Percentiles rank a stretch among this genome's conserved stretches.
Evolutionary conservation across 495 filamentous ascomycete genomes (phyloP).

Genomic region (Pseudotulostoma volvatum): DNA sequence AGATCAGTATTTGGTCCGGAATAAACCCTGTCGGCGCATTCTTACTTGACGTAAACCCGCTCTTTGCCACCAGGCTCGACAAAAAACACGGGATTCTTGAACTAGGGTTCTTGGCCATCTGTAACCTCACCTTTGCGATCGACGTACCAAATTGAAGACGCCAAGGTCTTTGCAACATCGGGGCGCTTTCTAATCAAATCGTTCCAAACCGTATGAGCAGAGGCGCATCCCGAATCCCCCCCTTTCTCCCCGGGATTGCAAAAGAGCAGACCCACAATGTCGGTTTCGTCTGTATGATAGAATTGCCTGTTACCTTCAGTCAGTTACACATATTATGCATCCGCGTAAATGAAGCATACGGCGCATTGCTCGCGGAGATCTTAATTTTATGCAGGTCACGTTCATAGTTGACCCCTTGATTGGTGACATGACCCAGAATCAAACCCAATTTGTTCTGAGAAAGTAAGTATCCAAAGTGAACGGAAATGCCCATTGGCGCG

Average conservation of each 20-base stretch:
- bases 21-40: too few species aligned
- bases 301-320: conserved; percentile 43
- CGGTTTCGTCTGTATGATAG: conserved; percentile 72
- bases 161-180: conserved; percentile 59
- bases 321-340: conserved; percentile 2
- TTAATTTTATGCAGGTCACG: conserved; percentile 57
- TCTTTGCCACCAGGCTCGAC: conserved; percentile 37
- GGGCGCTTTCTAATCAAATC: conserved; percentile 55
- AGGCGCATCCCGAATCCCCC: conserved; percentile 72
- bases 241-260: conserved; percentile 62
- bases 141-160: conserved; percentile 77
- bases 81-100: conserved; percentile 58
- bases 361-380: conserved; percentile 78
- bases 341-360: conserved; percentile 31
- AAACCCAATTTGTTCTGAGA: conserved; percentile 79
- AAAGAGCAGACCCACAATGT: conserved; percentile 77
- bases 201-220: conserved; percentile 72
- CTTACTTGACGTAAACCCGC: conserved; percentile 40
- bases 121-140: conserved; percentile 80
- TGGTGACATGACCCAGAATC: conserved; percentile 81
- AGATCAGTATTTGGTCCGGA: conserved; percentile 2
- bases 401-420: conserved; percentile 81
- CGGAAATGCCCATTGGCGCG: conserved; percentile 83
- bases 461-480: conserved; percentile 70
- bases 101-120: conserved; percentile 58